These are phyloP conservation scores for Pythium dissotocum DNA, from an alignment of 352 stramenopile species.

Conservation along the genomic window DNA sequence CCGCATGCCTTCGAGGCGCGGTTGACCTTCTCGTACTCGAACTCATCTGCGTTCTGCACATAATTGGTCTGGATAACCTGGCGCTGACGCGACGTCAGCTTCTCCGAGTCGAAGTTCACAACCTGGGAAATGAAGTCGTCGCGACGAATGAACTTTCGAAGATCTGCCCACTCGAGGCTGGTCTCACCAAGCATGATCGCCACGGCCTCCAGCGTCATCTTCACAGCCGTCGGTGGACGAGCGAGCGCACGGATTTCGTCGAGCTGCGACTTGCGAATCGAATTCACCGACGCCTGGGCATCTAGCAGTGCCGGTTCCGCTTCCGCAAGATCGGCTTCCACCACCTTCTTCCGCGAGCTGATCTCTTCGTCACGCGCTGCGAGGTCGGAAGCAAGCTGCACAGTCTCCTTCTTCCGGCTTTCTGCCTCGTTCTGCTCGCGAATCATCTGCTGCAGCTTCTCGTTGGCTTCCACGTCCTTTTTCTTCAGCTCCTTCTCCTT, in stretches of 20 bases:
- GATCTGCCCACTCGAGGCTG: constrained; percentile 96
- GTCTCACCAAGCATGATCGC: constrained; percentile 98
- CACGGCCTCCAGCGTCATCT: constrained; percentile 97
- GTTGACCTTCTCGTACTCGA: constrained; percentile 92
- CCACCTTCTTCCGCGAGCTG: constrained; percentile 91
- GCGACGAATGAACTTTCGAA: constrained; percentile 96
- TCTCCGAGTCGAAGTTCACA: constrained; percentile 98
- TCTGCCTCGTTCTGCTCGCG: constrained; percentile 98
- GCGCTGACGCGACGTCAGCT: constrained; percentile 93
- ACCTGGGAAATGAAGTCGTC: constrained; percentile 99
- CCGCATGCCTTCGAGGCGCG: constrained; percentile 96
- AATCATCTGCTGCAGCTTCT: constrained; percentile 99
- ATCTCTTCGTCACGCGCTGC: constrained; percentile 96
- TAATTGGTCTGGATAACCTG: constrained; percentile 96
- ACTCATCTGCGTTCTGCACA: constrained; percentile 90
- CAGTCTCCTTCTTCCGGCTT: constrained; percentile 95
- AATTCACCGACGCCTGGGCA: constrained; percentile 96
- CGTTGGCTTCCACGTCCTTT: constrained; percentile 97
- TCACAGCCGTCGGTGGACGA: constrained; percentile 95
- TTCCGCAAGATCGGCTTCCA: constrained; percentile 96
- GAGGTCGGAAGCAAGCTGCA: constrained; percentile 95
- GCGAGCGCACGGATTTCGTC: constrained; percentile 98
- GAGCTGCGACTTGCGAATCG: constrained; percentile 98
- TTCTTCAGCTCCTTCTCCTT: constrained; percentile 96
- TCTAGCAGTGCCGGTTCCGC: constrained; percentile 97